These are phyloP conservation scores for Didymellaceae sp. DNA, from an alignment of 2,329 filamentous ascomycete genomes.

Conservation along the genomic window DNA sequence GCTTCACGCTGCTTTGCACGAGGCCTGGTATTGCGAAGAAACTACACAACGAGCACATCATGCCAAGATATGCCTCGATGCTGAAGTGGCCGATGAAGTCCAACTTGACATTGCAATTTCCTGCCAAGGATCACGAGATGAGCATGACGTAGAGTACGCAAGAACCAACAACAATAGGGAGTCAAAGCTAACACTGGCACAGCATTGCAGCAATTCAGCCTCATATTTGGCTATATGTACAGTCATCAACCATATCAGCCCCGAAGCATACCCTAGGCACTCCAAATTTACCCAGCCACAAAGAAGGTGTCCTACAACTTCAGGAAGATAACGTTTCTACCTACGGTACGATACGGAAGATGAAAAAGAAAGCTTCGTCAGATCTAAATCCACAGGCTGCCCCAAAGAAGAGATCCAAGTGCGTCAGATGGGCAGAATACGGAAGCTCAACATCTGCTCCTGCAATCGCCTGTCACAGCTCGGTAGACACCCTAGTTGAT, in stretches of 20 bases:
- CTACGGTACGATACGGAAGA: too few species aligned
- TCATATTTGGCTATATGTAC: slow-evolving; percentile 35
- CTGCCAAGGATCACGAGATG: slow-evolving; percentile 20
- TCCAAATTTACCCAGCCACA: neutral
- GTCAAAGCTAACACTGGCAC: slow-evolving; percentile 1
- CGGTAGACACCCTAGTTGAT: slow-evolving; percentile 10
- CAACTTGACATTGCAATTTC: slow-evolving; percentile 35
- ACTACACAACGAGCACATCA: slow-evolving; percentile 24
- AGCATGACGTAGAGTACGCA: too few species aligned
- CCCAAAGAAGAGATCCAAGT: slow-evolving; percentile 19
- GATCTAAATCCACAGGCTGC: slow-evolving; percentile 1
- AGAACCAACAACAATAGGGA: neutral
- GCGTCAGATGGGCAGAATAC: neutral
- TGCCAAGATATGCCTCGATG: slow-evolving; percentile 34
- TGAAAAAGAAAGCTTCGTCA: slow-evolving; percentile 26
- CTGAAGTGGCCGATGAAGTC: slow-evolving; percentile 25
- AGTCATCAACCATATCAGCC: slow-evolving; percentile 26
- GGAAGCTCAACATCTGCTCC: neutral
- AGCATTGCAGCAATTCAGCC: slow-evolving; percentile 13
- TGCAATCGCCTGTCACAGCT: slow-evolving; percentile 2
- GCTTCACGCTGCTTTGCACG: neutral
- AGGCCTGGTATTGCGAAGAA: slow-evolving; percentile 29
- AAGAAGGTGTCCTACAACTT: too few species aligned
- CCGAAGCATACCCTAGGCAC: neutral
- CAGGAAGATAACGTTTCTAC: too few species aligned